A percentile compares a stretch with the other conserved stretches of the same genome.
Evolutionary conservation across 2,329 filamentous ascomycete species (phyloP).

Genomic region (Sporothrix brunneoviolacea): DNA sequence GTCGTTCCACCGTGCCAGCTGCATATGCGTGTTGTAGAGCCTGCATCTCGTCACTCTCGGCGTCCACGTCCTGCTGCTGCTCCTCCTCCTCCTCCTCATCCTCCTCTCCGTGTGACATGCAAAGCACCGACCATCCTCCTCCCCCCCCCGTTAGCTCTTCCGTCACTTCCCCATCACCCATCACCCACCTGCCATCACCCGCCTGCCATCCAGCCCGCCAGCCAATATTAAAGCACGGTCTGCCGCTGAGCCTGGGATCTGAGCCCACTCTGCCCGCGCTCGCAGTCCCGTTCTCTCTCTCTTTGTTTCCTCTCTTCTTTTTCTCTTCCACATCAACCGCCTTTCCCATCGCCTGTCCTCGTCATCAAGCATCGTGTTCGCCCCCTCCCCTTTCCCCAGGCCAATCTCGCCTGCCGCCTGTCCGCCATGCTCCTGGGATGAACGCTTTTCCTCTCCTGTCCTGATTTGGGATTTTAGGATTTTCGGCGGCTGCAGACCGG

Average conservation of each 20-base stretch:
- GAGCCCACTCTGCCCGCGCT: conserved; percentile 13
- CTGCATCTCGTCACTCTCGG: conserved; percentile 7
- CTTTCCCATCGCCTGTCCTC: not conserved
- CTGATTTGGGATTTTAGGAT: no score
- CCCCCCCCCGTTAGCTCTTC: not conserved
- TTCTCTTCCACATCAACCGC: not conserved
- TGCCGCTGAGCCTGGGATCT: conserved; percentile 33
- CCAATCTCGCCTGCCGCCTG: conserved; percentile 1
- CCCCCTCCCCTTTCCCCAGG: not conserved
- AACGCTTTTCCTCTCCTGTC: not conserved
- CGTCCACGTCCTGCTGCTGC: not conserved
- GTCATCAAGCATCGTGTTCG: not conserved
- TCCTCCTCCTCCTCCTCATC: not conserved
- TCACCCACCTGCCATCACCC: not conserved
- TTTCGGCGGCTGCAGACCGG: conserved; percentile 7
- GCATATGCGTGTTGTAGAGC: not conserved
- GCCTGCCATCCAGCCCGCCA: conserved; percentile 21
- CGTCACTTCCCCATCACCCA: not conserved
- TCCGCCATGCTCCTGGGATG: not conserved
- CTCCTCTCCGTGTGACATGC: conserved; percentile 23
- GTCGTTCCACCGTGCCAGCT: not conserved
- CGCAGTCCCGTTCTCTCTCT: not conserved
- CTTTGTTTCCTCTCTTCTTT: not conserved
- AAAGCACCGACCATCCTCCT: conserved; percentile 27
- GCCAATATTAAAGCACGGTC: conserved; percentile 49